Evolutionary conservation across 345 rosid species (phyloP).

Genomic region (Schrenkiella parvula): DNA sequence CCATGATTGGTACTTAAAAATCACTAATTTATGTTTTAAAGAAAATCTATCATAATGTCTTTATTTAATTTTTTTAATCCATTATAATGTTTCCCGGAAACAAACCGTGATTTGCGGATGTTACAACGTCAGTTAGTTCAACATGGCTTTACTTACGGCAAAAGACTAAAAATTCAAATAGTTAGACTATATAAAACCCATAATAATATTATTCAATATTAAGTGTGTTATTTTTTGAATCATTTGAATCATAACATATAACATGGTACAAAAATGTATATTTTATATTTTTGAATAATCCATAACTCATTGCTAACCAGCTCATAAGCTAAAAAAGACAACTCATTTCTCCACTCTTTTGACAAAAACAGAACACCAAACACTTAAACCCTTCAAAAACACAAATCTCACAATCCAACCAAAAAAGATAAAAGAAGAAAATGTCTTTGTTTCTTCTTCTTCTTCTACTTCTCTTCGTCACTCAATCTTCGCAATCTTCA

Average conservation of each 20-base stretch:
- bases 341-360: conserved; percentile 32
- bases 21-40: conserved; percentile 8
- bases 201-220: not conserved
- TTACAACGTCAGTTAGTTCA: conserved; percentile 30
- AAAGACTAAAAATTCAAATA: conserved; percentile 22
- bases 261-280: not conserved
- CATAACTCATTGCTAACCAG: conserved; percentile 33
- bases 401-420: conserved; percentile 14
- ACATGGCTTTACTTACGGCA: conserved; percentile 28
- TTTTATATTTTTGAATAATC: not conserved
- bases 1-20: conserved; percentile 28
- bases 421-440: not conserved
- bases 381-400: conserved; percentile 24
- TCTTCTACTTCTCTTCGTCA: conserved; percentile 22
- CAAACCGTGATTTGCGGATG: conserved; percentile 38
- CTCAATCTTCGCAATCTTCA: conserved; percentile 34
- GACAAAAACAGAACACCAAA: conserved; percentile 38
- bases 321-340: conserved; percentile 31
- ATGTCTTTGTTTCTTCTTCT: conserved; percentile 42
- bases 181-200: not conserved
- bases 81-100: conserved; percentile 28
- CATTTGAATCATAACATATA: too few relatives aligned
- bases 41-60: conserved; percentile 18
- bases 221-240: not conserved
- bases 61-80: not conserved